Evolutionary conservation across 2,329 filamentous ascomycete species (phyloP), one percentile per base, ranked within the genome.

Genomic region (Ambrosiella cleistominuta): DNA sequence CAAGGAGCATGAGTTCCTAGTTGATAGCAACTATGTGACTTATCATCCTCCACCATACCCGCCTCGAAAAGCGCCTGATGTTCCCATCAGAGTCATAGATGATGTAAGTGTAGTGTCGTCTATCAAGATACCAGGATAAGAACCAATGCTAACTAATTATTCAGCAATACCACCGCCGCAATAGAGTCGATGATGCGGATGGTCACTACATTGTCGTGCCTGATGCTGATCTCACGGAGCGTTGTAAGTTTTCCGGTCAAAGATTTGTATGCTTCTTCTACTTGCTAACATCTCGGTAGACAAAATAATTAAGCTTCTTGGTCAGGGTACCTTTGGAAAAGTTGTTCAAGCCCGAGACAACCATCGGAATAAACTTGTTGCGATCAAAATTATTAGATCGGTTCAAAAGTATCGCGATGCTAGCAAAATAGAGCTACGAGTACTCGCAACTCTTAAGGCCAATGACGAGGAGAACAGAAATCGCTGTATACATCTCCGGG

Each of bases 331-430:
- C 0, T 98, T 98, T 68, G 93, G 93, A 67, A 98, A 98, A 70
- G 93, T 98, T 13, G 93, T 98, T 15, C 86, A 96, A 70, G 93
- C 93, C 56, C 83, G 81, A 64, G 93, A 98, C 68, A 81, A 81
- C 61, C 79, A 80, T 65, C 83, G 82, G 62, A 84, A 84, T 64
- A 88, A 90, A 68, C 68, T 76, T 4, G 94, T 95, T 44, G 93
- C 93, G 39, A 88, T 98, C 70, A 98, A 98, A 70, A 95, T 98
- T 69, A 97, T 98, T 63, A 85, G 93, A 64, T 96, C 93, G 1
- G 93, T 98, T 11, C 93, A 95, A 67, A 98, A 98, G 69, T 98
- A 98, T 68, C 85, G 93, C 52, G 93, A 98, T 71, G 93, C 93
- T 40, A 95, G 88, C 7, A 82, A 89, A 63, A 98, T 98, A 65